phyloP scores from a whole-genome alignment of 768 basidiomycete species.

The Hemileccinum impolitum region DNA sequence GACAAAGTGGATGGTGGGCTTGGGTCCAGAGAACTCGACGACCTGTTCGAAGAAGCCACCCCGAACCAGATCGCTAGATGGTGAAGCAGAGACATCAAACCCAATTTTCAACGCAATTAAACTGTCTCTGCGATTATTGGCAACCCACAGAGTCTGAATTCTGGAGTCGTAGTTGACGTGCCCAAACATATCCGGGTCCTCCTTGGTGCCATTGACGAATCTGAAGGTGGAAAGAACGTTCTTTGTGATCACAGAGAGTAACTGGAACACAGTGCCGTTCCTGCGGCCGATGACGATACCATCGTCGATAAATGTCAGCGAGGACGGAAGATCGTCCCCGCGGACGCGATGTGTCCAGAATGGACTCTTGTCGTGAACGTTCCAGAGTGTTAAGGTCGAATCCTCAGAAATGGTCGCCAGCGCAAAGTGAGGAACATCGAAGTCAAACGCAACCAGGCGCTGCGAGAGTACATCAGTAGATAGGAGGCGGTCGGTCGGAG shows the following conservation, averaged over 20 bases:
- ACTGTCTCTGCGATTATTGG: conserved; percentile 81
- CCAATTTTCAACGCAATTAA: conserved; percentile 77
- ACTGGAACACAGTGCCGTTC: conserved; percentile 82
- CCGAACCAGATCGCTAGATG: conserved; percentile 58
- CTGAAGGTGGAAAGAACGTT: conserved; percentile 73
- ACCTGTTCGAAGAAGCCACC: conserved; percentile 76
- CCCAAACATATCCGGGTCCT: conserved; percentile 85
- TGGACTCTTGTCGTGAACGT: conserved; percentile 69
- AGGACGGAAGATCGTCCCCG: conserved; percentile 80
- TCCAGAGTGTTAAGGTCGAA: conserved; percentile 80
- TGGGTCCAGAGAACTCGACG: conserved; percentile 78
- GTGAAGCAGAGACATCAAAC: conserved; percentile 55
- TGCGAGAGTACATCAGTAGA: conserved; percentile 27
- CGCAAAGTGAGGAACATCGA: conserved; percentile 72
- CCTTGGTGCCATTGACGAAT: conserved; percentile 65
- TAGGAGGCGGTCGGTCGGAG: background rate
- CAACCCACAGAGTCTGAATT: conserved; percentile 85
- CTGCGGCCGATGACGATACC: conserved; percentile 83
- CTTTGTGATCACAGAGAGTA: conserved; percentile 72
- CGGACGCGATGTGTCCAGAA: conserved; percentile 74
- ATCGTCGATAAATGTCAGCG: conserved; percentile 79
- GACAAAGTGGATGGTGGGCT: conserved; percentile 86
- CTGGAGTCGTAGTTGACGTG: conserved; percentile 82
- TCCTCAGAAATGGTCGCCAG: conserved; percentile 82
- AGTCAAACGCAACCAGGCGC: conserved; percentile 83